Evolutionary conservation across 805 yeast species (phyloP), one percentile per base, ranked within the genome.

Genomic region (Ascoidea asiatica): DNA sequence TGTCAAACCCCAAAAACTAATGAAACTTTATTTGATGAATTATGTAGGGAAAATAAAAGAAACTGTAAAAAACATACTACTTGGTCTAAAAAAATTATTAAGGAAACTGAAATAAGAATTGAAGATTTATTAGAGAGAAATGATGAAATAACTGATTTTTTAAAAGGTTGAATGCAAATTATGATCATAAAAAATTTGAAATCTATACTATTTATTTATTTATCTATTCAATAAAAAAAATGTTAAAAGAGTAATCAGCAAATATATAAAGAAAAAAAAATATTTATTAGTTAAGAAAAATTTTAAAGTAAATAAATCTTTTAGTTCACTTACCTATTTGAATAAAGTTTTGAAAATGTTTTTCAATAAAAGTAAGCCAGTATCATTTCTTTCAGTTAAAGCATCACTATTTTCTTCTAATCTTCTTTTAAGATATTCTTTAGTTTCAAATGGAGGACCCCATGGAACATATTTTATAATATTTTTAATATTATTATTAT

Each of bases 341-440:
- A n/a, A n/a, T n/a, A n/a, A n/a, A n/a, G 72, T 62, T 36, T 56
- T 54, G 17, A 61, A 29, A 18, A 79, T 77, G 37, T 77, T 78
- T 54, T 70, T 75, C 39, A 82, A 65, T 53, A 84, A 70, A 42
- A 82, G 82, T 69, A 77, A 73, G n/a, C 94, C 92, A 51, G 79
- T 81, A 61, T 83, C 92, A 45, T 72, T 71, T 67, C 90, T 79
- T 5, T 86, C 94, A 29, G 35, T 29, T 29, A 29, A 29, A 7
- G 95, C 95, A 62, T 89, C 96, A 20, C 96, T 96, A 58, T 89
- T 89, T 66, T 89, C 97, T 66, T 89, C 96, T 50, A 89, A 69
- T 65, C 97, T 77, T 69, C 97, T 79, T 50, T 80, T 67, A 49
- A 89, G 65, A 59, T 89, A 89, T 53, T 86, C 95, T 66, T 85